Conservation (phyloP, 202 grass and related monocot genomes). For the Cymbopogon flexuosus region DNA sequence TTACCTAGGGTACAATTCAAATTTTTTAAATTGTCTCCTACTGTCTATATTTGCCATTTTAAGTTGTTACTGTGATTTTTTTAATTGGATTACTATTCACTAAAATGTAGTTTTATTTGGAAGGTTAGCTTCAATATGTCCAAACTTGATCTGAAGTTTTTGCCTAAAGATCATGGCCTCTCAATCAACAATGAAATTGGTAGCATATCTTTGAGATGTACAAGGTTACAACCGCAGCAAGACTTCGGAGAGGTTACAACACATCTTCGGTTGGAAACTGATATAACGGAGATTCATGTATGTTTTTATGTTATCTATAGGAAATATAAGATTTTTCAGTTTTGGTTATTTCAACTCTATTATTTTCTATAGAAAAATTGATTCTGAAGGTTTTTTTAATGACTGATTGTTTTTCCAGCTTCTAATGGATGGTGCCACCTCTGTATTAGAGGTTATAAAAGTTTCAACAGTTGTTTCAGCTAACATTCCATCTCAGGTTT, state of each 20-base stretch:
- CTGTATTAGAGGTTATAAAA: constrained; percentile 79
- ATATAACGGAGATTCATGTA: constrained; percentile 84
- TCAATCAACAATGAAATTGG: constrained; percentile 70
- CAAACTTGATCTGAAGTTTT: constrained; percentile 95
- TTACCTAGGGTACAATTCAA: background rate
- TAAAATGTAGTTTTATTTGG: constrained; percentile 88
- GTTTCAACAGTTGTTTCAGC: constrained; percentile 56
- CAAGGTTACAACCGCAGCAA: constrained; percentile 48
- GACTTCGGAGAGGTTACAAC: constrained; percentile 50
- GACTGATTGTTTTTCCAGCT: constrained; percentile 45
- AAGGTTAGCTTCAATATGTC: constrained; percentile 99
- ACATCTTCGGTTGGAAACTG: constrained; percentile 69
- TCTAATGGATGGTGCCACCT: constrained; percentile 69
- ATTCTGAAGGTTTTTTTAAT: background rate
- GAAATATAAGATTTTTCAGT: constrained; percentile 20
- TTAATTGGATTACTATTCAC: constrained; percentile 36
- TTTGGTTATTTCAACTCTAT: constrained; percentile 24
- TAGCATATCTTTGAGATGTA: constrained; percentile 62
- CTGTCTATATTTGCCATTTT: constrained; percentile 30
- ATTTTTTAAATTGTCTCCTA: constrained; percentile 11
- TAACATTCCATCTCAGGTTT: constrained; percentile 74
- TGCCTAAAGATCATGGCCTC: constrained; percentile 61
- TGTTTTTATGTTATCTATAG: constrained; percentile 11
- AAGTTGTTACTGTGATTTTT: background rate
- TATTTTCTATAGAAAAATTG: constrained; percentile 9